These are phyloP conservation scores for Mariannaea sp. DNA, from an alignment of 2,329 filamentous ascomycete genomes.

Conservation along the genomic window DNA sequence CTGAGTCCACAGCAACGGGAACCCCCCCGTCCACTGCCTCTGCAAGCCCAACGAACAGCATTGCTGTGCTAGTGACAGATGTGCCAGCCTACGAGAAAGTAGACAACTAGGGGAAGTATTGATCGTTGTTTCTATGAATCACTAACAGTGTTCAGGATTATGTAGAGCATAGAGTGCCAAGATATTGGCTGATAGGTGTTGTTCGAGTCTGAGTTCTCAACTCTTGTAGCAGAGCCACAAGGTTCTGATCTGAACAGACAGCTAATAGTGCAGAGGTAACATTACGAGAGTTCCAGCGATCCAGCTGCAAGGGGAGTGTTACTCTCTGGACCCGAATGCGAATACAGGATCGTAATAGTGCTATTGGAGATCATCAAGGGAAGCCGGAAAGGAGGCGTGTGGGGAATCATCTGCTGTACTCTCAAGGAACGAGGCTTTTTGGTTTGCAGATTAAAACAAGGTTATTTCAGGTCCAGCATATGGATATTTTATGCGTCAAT, in stretches of 20 bases:
- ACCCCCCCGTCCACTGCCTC: not conserved
- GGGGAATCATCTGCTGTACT: too few species aligned
- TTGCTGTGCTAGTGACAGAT: too few species aligned
- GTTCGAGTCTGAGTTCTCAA: not conserved
- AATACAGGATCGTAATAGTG: too few species aligned
- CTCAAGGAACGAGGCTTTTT: too few species aligned
- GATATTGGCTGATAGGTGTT: not conserved
- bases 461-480: too few species aligned
- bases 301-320: not conserved
- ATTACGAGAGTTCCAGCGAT: not conserved
- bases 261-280: slow-evolving; percentile 1
- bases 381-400: too few species aligned
- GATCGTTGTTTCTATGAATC: not conserved
- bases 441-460: too few species aligned
- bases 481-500: too few species aligned
- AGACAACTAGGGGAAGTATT: too few species aligned
- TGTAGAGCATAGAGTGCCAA: not conserved
- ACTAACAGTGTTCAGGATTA: not conserved
- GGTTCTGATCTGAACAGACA: not conserved
- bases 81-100: too few species aligned
- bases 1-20: not conserved
- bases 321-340: not conserved
- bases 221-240: not conserved
- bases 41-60: not conserved
- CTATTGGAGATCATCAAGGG: too few species aligned